Conservation (phyloP, 805 yeast species). For the Starmerella potacharoeniae region DNA sequence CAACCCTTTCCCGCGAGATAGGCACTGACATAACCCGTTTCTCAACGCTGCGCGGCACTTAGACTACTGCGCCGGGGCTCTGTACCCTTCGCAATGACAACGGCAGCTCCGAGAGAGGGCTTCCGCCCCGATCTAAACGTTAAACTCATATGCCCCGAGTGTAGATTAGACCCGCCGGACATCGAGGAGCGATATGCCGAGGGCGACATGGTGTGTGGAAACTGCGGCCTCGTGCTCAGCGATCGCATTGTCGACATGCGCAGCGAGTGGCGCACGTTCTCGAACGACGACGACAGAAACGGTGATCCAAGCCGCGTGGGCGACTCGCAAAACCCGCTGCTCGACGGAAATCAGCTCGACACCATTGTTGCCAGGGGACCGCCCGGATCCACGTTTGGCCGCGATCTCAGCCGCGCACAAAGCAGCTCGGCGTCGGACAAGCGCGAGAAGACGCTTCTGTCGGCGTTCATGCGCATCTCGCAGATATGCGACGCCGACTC, state of each 20-base stretch:
- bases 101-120: constrained; percentile 8
- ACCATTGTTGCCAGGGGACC: constrained; percentile 84
- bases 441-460: constrained; percentile 74
- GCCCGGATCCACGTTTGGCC: constrained; percentile 73
- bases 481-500: constrained; percentile 97
- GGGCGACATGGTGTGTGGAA: constrained; percentile 90
- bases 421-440: constrained; percentile 69
- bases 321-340: constrained; percentile 84
- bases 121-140: constrained; percentile 52
- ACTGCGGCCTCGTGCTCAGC: constrained; percentile 89
- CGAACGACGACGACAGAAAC: constrained; percentile 94
- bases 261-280: constrained; percentile 97
- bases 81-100: neutral
- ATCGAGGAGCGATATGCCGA: constrained; percentile 89
- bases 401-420: constrained; percentile 90
- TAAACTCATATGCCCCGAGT: constrained; percentile 87
- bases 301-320: constrained; percentile 99
- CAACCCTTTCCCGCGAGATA: no score
- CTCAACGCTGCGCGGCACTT: no score
- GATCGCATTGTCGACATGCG: constrained; percentile 88
- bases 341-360: constrained; percentile 83
- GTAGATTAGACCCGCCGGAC: constrained; percentile 92
- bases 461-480: constrained; percentile 82
- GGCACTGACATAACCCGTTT: no score
- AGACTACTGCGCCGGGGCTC: neutral